Evolutionary conservation across 371 early-diverging fungal genomes (phyloP).

Genomic region (Rhizopus stolonifer): DNA sequence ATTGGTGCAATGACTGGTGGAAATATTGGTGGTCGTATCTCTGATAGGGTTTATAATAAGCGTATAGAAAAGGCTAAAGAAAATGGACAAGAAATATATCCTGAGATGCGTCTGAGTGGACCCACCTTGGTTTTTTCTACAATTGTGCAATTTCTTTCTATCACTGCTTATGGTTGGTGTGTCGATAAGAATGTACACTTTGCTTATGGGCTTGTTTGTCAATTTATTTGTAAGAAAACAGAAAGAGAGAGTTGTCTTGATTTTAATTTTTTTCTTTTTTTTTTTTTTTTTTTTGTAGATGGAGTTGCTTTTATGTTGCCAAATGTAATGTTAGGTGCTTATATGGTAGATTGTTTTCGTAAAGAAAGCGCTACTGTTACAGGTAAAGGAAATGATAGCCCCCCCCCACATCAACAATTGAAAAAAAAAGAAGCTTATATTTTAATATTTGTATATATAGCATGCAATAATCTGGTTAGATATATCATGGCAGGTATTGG

Average conservation of each 20-base stretch:
- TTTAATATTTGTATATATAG: conserved; percentile 11
- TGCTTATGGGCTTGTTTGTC: conserved; percentile 36
- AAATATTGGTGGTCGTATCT: conserved; percentile 33
- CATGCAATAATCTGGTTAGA: conserved; percentile 46
- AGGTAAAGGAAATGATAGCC: conserved; percentile 21
- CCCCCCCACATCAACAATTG: too few species aligned
- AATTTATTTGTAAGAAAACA: conserved; percentile 34
- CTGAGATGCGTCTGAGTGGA: conserved; percentile 44
- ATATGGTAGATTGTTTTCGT: conserved; percentile 47
- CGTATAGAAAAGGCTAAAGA: conserved; percentile 24
- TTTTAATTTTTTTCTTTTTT: not conserved
- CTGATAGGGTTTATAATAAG: conserved; percentile 28
- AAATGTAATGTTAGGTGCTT: conserved; percentile 37
- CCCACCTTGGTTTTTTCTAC: conserved; percentile 19
- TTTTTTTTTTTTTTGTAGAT: conserved; percentile 18
- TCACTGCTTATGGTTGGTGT: conserved; percentile 46
- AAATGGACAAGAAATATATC: conserved; percentile 15
- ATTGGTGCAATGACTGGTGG: conserved; percentile 35
- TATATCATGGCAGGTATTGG: conserved; percentile 45
- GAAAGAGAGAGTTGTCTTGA: too few species aligned
- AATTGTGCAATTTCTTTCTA: conserved; percentile 18
- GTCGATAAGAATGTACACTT: conserved; percentile 39
- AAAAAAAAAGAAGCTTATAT: not conserved
- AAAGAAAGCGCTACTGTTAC: conserved; percentile 46
- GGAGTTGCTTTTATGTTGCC: conserved; percentile 37